Evolutionary conservation across 1,284 basidiomycete species (phyloP).

Genomic region (Sporisorium iseilematis-ciliati): DNA sequence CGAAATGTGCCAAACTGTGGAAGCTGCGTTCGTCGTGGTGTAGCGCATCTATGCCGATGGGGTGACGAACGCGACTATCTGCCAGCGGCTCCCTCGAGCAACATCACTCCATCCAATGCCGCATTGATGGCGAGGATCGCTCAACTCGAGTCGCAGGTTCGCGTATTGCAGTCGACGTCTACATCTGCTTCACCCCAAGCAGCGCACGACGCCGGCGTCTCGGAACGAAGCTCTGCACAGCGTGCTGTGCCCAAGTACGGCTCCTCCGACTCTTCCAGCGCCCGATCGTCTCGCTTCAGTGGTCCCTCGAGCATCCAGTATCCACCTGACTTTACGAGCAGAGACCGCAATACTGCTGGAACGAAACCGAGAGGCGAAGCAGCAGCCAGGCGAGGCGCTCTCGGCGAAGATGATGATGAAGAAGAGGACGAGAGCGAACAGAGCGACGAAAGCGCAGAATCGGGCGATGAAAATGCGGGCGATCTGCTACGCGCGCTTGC

Average conservation of each 20-base stretch:
- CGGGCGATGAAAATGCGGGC: conserved; percentile 34
- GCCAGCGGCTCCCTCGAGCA: conserved; percentile 29
- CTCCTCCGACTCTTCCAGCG: conserved; percentile 24
- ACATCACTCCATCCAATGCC: conserved; percentile 50
- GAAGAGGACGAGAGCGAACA: conserved; percentile 35
- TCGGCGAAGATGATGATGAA: conserved; percentile 14
- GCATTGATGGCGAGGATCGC: conserved; percentile 55
- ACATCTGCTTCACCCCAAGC: conserved; percentile 21
- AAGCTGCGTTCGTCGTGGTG: conserved; percentile 52
- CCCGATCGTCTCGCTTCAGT: conserved; percentile 35
- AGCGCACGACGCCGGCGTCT: conserved; percentile 13
- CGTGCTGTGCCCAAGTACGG: conserved; percentile 14
- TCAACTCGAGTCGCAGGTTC: conserved; percentile 50
- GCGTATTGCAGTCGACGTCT: conserved; percentile 39
- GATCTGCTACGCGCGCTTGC: conserved; percentile 38
- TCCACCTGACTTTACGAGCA: conserved; percentile 43
- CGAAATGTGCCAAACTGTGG: conserved; percentile 59
- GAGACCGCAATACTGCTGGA: conserved; percentile 18
- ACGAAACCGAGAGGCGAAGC: conserved; percentile 2
- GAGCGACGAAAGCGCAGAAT: conserved; percentile 39
- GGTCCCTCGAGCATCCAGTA: conserved; percentile 22
- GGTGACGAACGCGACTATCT: conserved; percentile 58
- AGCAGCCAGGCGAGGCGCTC: background rate
- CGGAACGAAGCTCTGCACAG: conserved; percentile 21
- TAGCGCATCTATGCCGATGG: conserved; percentile 57